A percentile compares a stretch with the other conserved stretches of the same genome.
Evolutionary conservation across 306 rosid genomes (phyloP).

Genomic region (Sicyos edulis): DNA sequence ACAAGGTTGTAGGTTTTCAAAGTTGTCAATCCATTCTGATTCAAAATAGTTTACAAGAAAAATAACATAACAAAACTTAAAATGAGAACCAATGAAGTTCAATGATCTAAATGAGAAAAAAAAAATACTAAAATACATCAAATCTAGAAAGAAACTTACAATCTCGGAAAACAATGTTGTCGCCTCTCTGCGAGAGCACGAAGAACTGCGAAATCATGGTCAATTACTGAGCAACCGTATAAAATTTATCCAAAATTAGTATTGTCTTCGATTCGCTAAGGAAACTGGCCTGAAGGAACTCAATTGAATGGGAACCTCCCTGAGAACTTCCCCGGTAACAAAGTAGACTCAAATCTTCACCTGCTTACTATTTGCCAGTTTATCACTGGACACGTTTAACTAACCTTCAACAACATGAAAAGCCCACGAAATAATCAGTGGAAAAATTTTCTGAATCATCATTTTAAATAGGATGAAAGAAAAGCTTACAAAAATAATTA

Average conservation of each 20-base stretch:
- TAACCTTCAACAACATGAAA: too few relatives aligned
- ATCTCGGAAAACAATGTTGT: constrained; percentile 83
- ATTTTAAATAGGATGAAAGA: too few relatives aligned
- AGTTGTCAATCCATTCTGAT: not conserved
- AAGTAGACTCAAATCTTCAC: not conserved
- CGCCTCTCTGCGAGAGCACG: constrained; percentile 92
- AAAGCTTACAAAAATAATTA: too few relatives aligned
- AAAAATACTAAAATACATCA: not conserved
- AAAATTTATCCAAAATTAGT: not conserved
- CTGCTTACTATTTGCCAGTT: too few relatives aligned
- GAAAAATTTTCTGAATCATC: too few relatives aligned
- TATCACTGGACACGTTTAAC: too few relatives aligned
- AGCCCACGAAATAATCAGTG: too few relatives aligned
- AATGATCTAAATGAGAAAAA: not conserved
- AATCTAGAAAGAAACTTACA: constrained; percentile 39
- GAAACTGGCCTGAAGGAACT: not conserved
- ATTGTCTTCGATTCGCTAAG: constrained; percentile 4
- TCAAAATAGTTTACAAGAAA: not conserved
- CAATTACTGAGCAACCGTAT: not conserved
- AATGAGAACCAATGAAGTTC: not conserved
- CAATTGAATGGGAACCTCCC: not conserved
- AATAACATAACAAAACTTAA: not conserved
- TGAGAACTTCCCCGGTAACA: not conserved
- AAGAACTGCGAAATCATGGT: constrained; percentile 88
- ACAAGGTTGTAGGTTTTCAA: not conserved